These are phyloP conservation scores for Solanum raphanifolium DNA, from an alignment of 257 asterid species.

Conservation along the genomic window DNA sequence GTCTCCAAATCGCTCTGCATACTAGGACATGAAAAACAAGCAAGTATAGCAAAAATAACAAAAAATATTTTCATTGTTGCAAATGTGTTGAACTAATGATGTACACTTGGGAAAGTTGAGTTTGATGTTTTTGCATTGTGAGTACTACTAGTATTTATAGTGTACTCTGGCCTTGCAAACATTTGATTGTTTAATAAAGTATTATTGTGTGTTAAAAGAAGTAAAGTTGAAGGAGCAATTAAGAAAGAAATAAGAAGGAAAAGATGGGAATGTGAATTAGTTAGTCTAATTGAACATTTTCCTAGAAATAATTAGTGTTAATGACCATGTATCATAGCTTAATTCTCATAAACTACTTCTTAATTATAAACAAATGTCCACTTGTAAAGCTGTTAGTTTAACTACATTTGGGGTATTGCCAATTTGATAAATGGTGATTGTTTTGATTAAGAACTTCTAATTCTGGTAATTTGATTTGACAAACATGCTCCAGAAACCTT, in stretches of 20 bases:
- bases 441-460: background rate
- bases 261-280: background rate
- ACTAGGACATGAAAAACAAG: background rate
- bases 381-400: background rate
- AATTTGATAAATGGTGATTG: background rate
- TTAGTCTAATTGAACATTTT: background rate
- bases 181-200: background rate
- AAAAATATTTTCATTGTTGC: background rate
- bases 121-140: background rate
- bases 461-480: background rate
- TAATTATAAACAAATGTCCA: background rate
- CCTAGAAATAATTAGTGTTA: background rate
- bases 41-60: background rate
- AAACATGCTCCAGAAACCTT: background rate
- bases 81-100: background rate
- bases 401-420: background rate
- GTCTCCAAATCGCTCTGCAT: background rate
- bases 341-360: background rate
- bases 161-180: background rate
- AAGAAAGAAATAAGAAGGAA: background rate
- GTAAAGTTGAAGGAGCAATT: background rate
- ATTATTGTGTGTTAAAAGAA: background rate
- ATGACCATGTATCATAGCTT: background rate
- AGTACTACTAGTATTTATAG: background rate
- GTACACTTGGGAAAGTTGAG: background rate